Percentiles rank a stretch among this genome's conserved stretches.
These are phyloP conservation scores for Schwanniomyces sp. DNA, from an alignment of 805 yeast genomes.

Conservation along the genomic window DNA sequence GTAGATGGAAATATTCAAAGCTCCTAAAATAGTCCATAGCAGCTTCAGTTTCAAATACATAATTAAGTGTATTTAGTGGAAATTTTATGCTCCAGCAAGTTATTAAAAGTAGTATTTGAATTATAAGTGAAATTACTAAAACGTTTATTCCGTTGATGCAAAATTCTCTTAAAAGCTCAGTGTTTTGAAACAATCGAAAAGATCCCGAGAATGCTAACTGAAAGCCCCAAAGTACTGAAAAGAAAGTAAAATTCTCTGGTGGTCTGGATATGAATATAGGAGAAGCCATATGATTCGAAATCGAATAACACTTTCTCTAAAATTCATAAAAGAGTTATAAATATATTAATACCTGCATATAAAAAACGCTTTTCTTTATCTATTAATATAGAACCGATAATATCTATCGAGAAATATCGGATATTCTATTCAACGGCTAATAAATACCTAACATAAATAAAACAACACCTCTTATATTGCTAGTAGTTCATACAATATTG, in stretches of 20 bases:
- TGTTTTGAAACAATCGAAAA: conserved; percentile 47
- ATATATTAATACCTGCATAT: neutral
- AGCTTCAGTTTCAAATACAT: conserved; percentile 6
- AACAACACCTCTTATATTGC: too few species aligned
- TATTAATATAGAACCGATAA: too few species aligned
- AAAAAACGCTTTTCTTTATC: neutral
- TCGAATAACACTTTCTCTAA: too few species aligned
- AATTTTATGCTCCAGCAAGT: conserved; percentile 4
- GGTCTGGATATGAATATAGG: conserved; percentile 60
- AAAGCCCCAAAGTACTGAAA: conserved; percentile 52
- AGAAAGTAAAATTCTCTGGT: conserved; percentile 50
- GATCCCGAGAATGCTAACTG: conserved; percentile 53
- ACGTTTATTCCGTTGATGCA: conserved; percentile 17
- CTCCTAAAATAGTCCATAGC: conserved; percentile 10
- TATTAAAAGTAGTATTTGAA: conserved; percentile 22
- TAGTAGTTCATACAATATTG: too few species aligned
- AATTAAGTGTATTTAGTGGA: conserved; percentile 10
- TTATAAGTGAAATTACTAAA: conserved; percentile 32
- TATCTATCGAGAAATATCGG: too few species aligned
- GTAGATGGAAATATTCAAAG: conserved; percentile 29
- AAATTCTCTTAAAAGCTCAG: conserved; percentile 26
- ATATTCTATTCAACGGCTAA: too few species aligned
- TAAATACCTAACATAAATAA: too few species aligned
- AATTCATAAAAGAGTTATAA: too few species aligned
- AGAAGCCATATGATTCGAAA: conserved; percentile 46